Conservation (phyloP, 495 filamentous ascomycete species). For the Parathielavia appendiculata region DNA sequence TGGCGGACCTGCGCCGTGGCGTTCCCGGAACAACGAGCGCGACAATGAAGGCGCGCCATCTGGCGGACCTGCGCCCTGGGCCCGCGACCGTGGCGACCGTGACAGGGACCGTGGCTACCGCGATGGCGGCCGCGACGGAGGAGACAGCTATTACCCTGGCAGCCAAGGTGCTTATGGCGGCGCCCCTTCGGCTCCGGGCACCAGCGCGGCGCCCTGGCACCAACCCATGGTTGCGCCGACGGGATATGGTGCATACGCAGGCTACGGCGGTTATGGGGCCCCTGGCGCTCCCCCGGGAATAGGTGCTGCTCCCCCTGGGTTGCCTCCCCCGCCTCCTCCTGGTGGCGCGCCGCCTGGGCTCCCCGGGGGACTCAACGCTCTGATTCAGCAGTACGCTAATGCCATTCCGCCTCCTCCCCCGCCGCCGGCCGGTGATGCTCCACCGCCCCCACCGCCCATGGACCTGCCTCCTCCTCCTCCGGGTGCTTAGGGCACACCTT, state of each 20-base stretch:
- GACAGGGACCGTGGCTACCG: constrained; percentile 26
- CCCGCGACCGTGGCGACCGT: constrained; percentile 53
- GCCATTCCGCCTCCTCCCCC: constrained; percentile 54
- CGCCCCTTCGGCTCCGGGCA: constrained; percentile 42
- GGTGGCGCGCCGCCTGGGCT: constrained; percentile 60
- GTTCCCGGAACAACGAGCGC: constrained; percentile 41
- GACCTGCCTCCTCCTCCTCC: constrained; percentile 73
- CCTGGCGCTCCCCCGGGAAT: constrained; percentile 57
- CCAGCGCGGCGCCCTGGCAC: constrained; percentile 66
- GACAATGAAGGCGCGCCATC: constrained; percentile 36
- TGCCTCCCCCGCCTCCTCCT: constrained; percentile 61
- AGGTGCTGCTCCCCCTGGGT: constrained; percentile 46
- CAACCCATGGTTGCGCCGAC: constrained; percentile 53
- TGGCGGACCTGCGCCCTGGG: constrained; percentile 46
- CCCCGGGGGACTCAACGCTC: constrained; percentile 50
- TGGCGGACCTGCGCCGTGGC: constrained; percentile 81
- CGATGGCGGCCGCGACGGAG: constrained; percentile 23
- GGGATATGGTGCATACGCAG: constrained; percentile 52
- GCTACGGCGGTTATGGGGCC: constrained; percentile 55
- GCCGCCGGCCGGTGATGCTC: constrained; percentile 50
- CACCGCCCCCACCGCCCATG: constrained; percentile 67
- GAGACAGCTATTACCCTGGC: constrained; percentile 49
- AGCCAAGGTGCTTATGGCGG: constrained; percentile 36
- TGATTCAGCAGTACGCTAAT: constrained; percentile 62
- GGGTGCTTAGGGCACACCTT: constrained; percentile 37